Conservation (phyloP, 306 rosid species). For the Spatholobus suberectus region DNA sequence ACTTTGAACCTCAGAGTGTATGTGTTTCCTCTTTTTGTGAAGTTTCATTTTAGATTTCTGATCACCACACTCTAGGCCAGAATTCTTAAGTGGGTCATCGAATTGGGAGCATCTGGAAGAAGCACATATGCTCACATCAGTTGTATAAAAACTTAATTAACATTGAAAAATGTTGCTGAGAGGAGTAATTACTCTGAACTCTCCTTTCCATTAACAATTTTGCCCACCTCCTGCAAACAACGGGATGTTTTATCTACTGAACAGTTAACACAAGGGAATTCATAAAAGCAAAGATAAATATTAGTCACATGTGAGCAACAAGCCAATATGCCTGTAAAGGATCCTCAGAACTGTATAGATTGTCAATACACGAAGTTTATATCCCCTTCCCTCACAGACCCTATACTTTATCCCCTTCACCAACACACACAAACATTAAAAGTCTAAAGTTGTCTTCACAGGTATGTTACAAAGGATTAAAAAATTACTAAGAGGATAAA, state of each 20-base stretch:
- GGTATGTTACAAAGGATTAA: not conserved
- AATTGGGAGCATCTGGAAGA: constrained; percentile 67
- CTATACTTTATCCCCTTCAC: too few relatives aligned
- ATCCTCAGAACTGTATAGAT: too few relatives aligned
- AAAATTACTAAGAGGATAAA: not conserved
- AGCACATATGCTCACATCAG: constrained; percentile 35
- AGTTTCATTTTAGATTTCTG: constrained; percentile 45
- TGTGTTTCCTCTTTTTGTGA: constrained; percentile 51
- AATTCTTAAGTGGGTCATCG: constrained; percentile 51
- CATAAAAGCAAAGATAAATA: constrained; percentile 33
- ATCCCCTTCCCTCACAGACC: not conserved
- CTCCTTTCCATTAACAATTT: constrained; percentile 52
- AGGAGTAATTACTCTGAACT: constrained; percentile 59
- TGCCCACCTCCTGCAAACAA: constrained; percentile 62
- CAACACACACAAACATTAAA: not conserved
- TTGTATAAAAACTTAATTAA: constrained; percentile 20
- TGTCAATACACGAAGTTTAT: not conserved
- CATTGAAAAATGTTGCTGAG: constrained; percentile 8
- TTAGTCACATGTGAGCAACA: constrained; percentile 1
- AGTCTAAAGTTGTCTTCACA: constrained; percentile 4
- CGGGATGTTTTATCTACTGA: constrained; percentile 29
- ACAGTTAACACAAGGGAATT: not conserved
- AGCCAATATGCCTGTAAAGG: constrained; percentile 21
- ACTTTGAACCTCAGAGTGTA: constrained; percentile 43
- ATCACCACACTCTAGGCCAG: constrained; percentile 42